Conservation (phyloP, 2,329 filamentous ascomycete genomes). For the Cercospora sp. region DNA sequence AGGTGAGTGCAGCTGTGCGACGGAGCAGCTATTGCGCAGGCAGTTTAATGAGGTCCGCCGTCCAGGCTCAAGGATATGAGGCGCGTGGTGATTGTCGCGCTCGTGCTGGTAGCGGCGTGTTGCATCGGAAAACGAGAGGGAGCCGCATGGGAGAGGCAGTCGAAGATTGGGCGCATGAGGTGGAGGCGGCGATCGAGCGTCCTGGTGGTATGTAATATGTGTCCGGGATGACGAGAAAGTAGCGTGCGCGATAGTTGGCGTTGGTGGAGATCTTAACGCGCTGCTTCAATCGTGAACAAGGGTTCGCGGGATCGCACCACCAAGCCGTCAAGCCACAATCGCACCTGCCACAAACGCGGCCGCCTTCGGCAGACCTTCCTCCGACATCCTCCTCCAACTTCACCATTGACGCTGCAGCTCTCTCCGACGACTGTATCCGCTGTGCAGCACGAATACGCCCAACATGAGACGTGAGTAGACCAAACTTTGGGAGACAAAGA, state of each 20-base stretch:
- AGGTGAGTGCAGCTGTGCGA: background rate
- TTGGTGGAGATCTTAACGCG: conserved; percentile 5
- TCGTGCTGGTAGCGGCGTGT: conserved; percentile 8
- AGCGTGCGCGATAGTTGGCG: conserved; percentile 4
- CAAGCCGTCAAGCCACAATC: background rate
- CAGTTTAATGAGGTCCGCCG: background rate
- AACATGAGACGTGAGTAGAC: conserved; percentile 16
- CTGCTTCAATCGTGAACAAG: background rate
- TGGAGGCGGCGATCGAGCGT: background rate
- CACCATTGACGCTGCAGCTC: background rate
- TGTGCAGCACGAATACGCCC: background rate
- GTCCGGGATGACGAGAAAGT: background rate
- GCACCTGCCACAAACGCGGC: background rate
- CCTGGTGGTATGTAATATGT: background rate
- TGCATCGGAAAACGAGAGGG: conserved; percentile 8
- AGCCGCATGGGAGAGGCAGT: conserved; percentile 6
- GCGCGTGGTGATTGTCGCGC: conserved; percentile 13
- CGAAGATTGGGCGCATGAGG: background rate
- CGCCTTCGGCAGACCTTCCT: conserved; percentile 1
- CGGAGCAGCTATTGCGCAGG: background rate
- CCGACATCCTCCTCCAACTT: background rate
- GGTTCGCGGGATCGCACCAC: background rate
- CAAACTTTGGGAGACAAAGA: background rate
- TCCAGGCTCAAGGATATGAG: background rate
- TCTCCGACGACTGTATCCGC: background rate